Conservation (phyloP, 192 early-diverging fungal genomes). For the Coemansia sp. region DNA sequence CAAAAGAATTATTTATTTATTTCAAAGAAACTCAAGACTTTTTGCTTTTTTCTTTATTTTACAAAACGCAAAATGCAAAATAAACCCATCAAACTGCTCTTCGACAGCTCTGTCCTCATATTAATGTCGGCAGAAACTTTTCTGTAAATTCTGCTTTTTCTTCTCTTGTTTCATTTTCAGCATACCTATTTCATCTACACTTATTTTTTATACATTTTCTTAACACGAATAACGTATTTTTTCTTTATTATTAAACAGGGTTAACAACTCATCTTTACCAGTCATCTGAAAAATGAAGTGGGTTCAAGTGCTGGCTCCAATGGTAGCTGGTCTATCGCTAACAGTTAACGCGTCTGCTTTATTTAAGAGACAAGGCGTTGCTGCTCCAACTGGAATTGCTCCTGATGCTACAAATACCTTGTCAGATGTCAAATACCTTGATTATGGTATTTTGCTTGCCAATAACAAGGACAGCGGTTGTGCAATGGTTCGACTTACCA, state of each 20-base stretch:
- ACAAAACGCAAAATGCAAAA: too few species aligned
- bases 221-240: background rate
- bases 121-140: too few species aligned
- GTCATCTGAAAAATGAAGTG: background rate
- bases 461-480: slow-evolving; percentile 3
- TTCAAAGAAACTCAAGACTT: too few species aligned
- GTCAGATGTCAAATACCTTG: slow-evolving; percentile 1
- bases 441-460: background rate
- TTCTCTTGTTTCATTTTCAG: too few species aligned
- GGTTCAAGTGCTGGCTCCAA: background rate
- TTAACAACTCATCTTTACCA: background rate
- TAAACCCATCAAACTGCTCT: too few species aligned
- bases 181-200: too few species aligned
- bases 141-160: too few species aligned
- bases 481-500: slow-evolving; percentile 14
- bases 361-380: background rate
- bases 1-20: too few species aligned
- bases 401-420: background rate
- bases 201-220: background rate
- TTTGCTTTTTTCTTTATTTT: too few species aligned
- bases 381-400: background rate
- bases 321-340: slow-evolving; percentile 30
- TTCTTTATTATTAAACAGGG: too few species aligned
- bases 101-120: too few species aligned
- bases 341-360: background rate